phyloP scores from a whole-genome alignment of 78 protist species.

The Dictyostelium firmibasis region DNA sequence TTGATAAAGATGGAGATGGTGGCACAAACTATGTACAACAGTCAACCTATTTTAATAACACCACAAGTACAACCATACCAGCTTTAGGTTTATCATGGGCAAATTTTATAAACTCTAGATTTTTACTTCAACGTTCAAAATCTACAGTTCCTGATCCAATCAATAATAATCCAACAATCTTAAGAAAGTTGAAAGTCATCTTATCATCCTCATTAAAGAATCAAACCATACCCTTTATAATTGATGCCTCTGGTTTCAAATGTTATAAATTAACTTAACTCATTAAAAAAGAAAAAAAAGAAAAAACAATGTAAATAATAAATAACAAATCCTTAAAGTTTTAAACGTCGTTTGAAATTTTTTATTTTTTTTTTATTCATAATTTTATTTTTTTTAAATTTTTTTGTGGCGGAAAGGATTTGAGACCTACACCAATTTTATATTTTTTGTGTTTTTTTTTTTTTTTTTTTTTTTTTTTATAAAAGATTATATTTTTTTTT shows the following conservation, averaged over 20 bases:
- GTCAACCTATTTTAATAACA: not conserved
- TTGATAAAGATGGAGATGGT: not conserved
- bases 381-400: no score
- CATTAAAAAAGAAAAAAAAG: no score
- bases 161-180: not conserved
- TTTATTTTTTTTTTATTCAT: no score
- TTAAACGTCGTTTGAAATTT: no score
- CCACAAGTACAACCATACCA: constrained; percentile 20
- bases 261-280: not conserved
- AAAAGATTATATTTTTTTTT: no score
- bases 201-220: constrained; percentile 37
- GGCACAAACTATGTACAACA: not conserved
- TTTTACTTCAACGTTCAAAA: constrained; percentile 5
- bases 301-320: no score
- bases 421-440: no score
- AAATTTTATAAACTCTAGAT: constrained; percentile 50
- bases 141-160: not conserved
- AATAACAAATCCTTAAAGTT: no score
- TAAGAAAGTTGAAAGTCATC: constrained; percentile 35
- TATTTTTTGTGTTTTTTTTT: no score
- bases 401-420: no score
- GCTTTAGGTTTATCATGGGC: constrained; percentile 76
- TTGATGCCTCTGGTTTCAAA: constrained; percentile 54
- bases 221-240: not conserved
- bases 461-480: no score